phyloP scores from a whole-genome alignment of 768 basidiomycete genomes.

The Macrocybe gigantea region DNA sequence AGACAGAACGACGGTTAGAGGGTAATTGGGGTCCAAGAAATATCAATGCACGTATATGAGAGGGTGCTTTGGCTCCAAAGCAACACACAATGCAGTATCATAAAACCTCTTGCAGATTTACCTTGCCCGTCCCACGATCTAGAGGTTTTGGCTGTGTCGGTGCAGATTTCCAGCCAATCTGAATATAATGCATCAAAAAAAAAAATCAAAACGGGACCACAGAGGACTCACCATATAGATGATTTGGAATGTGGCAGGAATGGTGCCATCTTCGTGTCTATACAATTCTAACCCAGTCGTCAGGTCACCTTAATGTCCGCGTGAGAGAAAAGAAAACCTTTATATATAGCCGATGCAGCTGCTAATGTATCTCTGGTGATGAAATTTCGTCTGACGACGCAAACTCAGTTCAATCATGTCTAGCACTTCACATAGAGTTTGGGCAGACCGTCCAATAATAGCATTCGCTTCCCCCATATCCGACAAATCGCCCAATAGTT shows the following conservation, averaged over 20 bases:
- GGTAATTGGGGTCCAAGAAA: no score
- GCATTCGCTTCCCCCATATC: constrained; percentile 98
- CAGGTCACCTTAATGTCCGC: not conserved
- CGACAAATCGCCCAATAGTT: constrained; percentile 86
- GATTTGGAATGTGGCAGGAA: constrained; percentile 95
- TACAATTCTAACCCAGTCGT: constrained; percentile 57
- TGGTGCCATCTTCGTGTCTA: constrained; percentile 72
- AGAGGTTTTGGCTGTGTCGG: constrained; percentile 38
- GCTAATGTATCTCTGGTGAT: constrained; percentile 82
- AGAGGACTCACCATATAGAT: constrained; percentile 77
- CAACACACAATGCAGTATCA: no score
- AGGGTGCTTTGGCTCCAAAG: no score
- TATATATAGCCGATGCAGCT: constrained; percentile 91
- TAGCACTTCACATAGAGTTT: not conserved
- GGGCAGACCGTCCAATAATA: constrained; percentile 67
- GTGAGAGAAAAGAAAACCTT: constrained; percentile 43
- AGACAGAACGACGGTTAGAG: no score
- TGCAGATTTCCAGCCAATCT: constrained; percentile 45
- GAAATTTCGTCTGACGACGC: constrained; percentile 46
- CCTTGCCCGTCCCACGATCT: constrained; percentile 38
- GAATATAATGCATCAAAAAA: not conserved
- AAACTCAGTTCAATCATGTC: not conserved
- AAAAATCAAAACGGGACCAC: not conserved
- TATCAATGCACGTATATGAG: no score
- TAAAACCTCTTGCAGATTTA: constrained; percentile 33